Percentiles rank a stretch among this genome's conserved stretches.
phyloP scores from a whole-genome alignment of 805 yeast genomes.

The Candida suzukii region DNA sequence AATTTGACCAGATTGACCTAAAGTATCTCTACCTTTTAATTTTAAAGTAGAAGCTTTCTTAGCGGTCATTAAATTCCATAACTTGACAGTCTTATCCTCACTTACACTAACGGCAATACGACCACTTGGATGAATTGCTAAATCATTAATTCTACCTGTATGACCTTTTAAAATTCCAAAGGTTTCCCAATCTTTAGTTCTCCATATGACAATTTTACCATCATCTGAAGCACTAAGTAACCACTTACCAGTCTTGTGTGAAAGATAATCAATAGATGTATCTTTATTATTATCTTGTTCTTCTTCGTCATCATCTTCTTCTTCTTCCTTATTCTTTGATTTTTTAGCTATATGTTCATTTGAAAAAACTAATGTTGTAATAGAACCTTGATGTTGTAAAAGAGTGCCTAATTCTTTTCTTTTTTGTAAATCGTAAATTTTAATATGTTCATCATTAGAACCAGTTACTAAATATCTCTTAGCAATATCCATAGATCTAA shows the following conservation, averaged over 20 bases:
- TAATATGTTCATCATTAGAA: constrained; percentile 90
- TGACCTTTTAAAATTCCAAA: constrained; percentile 89
- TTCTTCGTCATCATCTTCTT: constrained; percentile 2
- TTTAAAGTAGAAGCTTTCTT: constrained; percentile 85
- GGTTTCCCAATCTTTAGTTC: constrained; percentile 95
- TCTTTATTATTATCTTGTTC: background rate
- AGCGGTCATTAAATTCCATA: constrained; percentile 97
- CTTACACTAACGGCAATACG: constrained; percentile 87
- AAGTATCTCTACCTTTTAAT: constrained; percentile 58
- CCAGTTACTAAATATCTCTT: constrained; percentile 87
- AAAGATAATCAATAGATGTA: background rate
- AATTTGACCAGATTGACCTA: constrained; percentile 56
- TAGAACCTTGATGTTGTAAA: constrained; percentile 80
- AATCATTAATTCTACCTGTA: constrained; percentile 70
- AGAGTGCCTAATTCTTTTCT: constrained; percentile 91
- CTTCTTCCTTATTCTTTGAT: constrained; percentile 14
- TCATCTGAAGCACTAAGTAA: constrained; percentile 85
- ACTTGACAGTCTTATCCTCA: constrained; percentile 71
- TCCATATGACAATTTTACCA: constrained; percentile 85
- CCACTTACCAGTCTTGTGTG: constrained; percentile 70
- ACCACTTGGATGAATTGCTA: constrained; percentile 86
- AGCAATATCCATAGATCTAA: constrained; percentile 76
- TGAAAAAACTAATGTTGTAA: constrained; percentile 71
- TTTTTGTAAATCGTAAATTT: constrained; percentile 89
- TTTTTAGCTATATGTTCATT: constrained; percentile 29